Evolutionary conservation across 2,329 filamentous ascomycete species (phyloP).

Genomic region (Zymoseptoria brevis): DNA sequence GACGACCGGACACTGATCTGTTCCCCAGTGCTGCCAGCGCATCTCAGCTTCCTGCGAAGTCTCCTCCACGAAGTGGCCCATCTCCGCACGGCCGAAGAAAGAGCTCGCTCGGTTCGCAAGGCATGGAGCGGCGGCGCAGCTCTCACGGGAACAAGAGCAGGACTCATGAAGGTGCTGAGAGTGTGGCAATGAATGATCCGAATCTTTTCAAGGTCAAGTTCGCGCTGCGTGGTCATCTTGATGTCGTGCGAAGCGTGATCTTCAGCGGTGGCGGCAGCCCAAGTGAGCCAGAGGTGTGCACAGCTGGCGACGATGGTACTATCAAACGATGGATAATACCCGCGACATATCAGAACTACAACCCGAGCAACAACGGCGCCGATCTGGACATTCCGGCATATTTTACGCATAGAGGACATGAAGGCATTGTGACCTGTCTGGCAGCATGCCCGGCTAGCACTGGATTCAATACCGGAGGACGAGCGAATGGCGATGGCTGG

Average conservation of each 20-base stretch:
- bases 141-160: constrained; percentile 50
- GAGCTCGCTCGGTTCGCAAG: constrained; percentile 51
- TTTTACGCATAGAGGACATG: constrained; percentile 90
- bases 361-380: constrained; percentile 43
- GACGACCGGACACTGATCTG: constrained; percentile 73
- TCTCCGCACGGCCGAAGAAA: constrained; percentile 65
- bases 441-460: constrained; percentile 80
- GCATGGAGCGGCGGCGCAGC: constrained; percentile 53
- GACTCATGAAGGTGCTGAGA: constrained; percentile 39
- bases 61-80: constrained; percentile 58
- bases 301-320: constrained; percentile 86
- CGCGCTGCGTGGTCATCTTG: constrained; percentile 82
- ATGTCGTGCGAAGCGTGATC: constrained; percentile 88
- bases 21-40: constrained; percentile 66
- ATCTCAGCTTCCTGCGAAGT: constrained; percentile 64
- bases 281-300: constrained; percentile 93
- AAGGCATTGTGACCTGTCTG: constrained; percentile 79
- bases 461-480: constrained; percentile 81
- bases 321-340: constrained; percentile 97
- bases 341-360: constrained; percentile 55
- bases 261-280: constrained; percentile 95
- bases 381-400: constrained; percentile 89
- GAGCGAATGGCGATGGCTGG: constrained; percentile 89
- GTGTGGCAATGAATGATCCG: constrained; percentile 52
- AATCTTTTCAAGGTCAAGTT: constrained; percentile 87